These are phyloP conservation scores for Exophiala mesophila DNA, from an alignment of 2,329 filamentous ascomycete species.

Conservation along the genomic window DNA sequence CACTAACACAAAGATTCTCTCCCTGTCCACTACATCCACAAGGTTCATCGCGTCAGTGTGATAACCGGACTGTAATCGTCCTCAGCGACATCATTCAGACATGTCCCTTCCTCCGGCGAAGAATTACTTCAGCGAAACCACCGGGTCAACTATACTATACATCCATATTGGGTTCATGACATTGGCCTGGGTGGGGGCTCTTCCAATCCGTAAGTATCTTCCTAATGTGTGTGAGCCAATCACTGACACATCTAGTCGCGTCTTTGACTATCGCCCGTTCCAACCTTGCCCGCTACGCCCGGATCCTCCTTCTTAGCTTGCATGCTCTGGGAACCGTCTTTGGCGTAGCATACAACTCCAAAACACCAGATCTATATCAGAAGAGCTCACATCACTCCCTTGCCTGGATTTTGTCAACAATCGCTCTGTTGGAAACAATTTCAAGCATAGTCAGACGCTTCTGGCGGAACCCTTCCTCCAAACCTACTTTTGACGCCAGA, in stretches of 20 bases:
- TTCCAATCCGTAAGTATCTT: constrained; percentile 4
- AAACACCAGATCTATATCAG: constrained; percentile 11
- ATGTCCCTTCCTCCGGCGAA: not conserved
- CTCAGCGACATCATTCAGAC: too few species aligned
- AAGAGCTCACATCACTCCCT: constrained; percentile 5
- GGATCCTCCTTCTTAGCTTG: constrained; percentile 6
- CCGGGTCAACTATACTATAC: constrained; percentile 2
- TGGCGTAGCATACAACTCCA: constrained; percentile 9
- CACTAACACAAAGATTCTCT: too few species aligned
- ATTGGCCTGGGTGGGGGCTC: constrained; percentile 4
- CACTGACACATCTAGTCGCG: not conserved
- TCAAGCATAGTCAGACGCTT: constrained; percentile 4
- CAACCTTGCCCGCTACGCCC: not conserved
- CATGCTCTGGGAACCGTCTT: constrained; percentile 6
- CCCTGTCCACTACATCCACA: too few species aligned
- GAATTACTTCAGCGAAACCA: constrained; percentile 9
- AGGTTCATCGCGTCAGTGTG: too few species aligned
- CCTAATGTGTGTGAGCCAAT: not conserved
- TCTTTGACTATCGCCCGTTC: not conserved
- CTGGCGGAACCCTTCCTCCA: not conserved
- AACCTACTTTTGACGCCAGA: not conserved
- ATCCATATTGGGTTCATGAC: constrained; percentile 7
- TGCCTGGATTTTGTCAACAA: constrained; percentile 5
- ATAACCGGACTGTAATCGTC: too few species aligned
- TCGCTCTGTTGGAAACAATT: constrained; percentile 1